These are phyloP conservation scores for Wickerhamomyces ciferrii DNA, from an alignment of 805 yeast genomes.

Conservation along the genomic window DNA sequence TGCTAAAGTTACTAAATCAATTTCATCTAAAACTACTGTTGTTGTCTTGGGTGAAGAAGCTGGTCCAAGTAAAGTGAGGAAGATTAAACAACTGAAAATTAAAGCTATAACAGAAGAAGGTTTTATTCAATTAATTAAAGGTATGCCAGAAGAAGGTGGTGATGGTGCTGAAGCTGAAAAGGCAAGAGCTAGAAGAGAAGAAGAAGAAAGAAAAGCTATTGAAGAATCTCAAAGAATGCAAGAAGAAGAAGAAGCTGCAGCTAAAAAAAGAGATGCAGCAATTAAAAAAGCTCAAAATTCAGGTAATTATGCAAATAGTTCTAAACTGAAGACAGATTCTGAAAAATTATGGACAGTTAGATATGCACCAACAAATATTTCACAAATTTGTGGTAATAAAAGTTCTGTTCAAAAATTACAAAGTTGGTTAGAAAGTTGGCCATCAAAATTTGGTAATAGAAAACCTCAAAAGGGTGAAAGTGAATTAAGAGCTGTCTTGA, in stretches of 20 bases:
- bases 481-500: conserved; percentile 74
- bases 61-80: conserved; percentile 89
- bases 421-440: conserved; percentile 80
- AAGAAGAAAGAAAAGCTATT: conserved; percentile 54
- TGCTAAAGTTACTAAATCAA: conserved; percentile 82
- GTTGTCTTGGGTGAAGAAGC: conserved; percentile 95
- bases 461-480: conserved; percentile 58
- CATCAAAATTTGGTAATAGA: conserved; percentile 48
- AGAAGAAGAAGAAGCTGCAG: conserved; percentile 36
- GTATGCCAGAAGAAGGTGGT: conserved; percentile 93
- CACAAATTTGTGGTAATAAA: conserved; percentile 90
- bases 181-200: conserved; percentile 63
- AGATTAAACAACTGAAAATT: conserved; percentile 64
- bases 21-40: conserved; percentile 78
- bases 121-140: conserved; percentile 61
- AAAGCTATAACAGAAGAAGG: conserved; percentile 89
- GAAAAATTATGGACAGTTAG: conserved; percentile 88
- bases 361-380: conserved; percentile 76
- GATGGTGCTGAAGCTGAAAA: conserved; percentile 71
- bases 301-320: conserved; percentile 14
- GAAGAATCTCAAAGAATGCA: conserved; percentile 46
- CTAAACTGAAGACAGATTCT: conserved; percentile 32
- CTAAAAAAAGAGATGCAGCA: conserved; percentile 23
- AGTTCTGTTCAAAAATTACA: conserved; percentile 60
- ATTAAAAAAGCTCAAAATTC: conserved; percentile 20